Evolutionary conservation across 345 rosid species (phyloP).

Genomic region (Arabidopsis arenosa): DNA sequence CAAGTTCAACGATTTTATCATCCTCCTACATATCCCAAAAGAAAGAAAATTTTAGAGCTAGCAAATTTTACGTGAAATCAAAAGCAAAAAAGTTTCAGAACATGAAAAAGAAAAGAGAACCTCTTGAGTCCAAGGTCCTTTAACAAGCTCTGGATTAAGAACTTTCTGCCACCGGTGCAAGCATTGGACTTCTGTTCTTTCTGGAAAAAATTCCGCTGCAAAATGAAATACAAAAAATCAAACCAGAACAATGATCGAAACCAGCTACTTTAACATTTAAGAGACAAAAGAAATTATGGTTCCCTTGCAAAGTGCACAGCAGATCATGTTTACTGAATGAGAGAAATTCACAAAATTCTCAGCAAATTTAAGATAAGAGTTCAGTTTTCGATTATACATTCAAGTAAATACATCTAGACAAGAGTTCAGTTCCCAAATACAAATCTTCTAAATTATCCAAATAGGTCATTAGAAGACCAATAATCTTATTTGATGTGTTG

Average conservation of each 20-base stretch:
- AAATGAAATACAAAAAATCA: conserved; percentile 9
- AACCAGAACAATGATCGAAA: conserved; percentile 17
- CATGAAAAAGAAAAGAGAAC: conserved; percentile 43
- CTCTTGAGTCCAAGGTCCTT: conserved; percentile 99
- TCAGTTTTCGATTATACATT: background rate
- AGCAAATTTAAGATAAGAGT: background rate
- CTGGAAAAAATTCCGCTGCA: conserved; percentile 88
- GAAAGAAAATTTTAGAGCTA: background rate
- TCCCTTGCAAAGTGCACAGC: conserved; percentile 11
- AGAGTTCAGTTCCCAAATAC: background rate
- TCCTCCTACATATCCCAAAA: conserved; percentile 65
- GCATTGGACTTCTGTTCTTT: conserved; percentile 95
- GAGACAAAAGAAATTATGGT: background rate
- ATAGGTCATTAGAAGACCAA: background rate
- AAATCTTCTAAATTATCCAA: conserved; percentile 1
- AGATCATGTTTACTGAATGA: background rate
- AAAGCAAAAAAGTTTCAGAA: background rate
- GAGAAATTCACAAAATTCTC: background rate
- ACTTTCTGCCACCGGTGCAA: conserved; percentile 99
- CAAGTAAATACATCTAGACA: background rate
- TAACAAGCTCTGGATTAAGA: conserved; percentile 90
- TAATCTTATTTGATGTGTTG: conserved; percentile 11
- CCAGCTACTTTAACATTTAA: conserved; percentile 10
- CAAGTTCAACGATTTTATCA: conserved; percentile 77
- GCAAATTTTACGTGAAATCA: conserved; percentile 6